These are phyloP conservation scores for Hortaea sp. DNA, from an alignment of 2,329 filamentous ascomycete genomes.

Conservation along the genomic window DNA sequence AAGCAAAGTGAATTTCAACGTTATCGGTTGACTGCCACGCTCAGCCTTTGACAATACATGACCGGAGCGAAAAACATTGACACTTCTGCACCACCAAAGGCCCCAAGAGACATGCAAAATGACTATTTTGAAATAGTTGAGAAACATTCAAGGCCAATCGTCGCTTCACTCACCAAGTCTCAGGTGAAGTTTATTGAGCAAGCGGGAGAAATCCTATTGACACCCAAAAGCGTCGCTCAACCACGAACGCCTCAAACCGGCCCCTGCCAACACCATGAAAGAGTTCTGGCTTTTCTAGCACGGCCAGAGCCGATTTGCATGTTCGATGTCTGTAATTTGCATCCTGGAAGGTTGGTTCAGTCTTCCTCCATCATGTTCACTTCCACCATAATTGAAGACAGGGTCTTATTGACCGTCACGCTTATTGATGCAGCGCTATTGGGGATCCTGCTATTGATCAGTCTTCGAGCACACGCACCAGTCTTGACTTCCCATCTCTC, in stretches of 20 bases:
- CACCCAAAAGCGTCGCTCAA: slow-evolving; percentile 14
- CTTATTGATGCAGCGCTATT: slow-evolving; percentile 16
- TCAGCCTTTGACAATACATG: too few relatives aligned
- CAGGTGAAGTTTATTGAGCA: slow-evolving; percentile 10
- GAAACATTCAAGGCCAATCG: too few relatives aligned
- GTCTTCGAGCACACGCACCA: neutral
- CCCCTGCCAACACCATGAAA: slow-evolving; percentile 9
- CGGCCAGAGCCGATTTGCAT: slow-evolving; percentile 1
- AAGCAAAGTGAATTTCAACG: too few relatives aligned
- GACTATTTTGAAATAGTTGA: too few relatives aligned
- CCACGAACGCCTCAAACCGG: slow-evolving; percentile 5
- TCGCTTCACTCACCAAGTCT: neutral
- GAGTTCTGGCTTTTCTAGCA: slow-evolving; percentile 4
- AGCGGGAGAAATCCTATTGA: slow-evolving; percentile 15
- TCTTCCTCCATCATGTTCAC: slow-evolving; percentile 6
- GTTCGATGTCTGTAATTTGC: neutral
- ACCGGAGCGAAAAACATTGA: too few relatives aligned
- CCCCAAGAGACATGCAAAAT: too few relatives aligned
- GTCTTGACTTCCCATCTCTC: slow-evolving; percentile 7
- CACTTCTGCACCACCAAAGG: too few relatives aligned
- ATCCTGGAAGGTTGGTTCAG: neutral
- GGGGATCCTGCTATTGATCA: slow-evolving; percentile 12
- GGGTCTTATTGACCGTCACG: slow-evolving; percentile 17
- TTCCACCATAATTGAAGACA: slow-evolving; percentile 16
- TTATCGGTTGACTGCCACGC: too few relatives aligned